These are phyloP conservation scores for Scorias spongiosa DNA, from an alignment of 2,329 filamentous ascomycete species.

Conservation along the genomic window DNA sequence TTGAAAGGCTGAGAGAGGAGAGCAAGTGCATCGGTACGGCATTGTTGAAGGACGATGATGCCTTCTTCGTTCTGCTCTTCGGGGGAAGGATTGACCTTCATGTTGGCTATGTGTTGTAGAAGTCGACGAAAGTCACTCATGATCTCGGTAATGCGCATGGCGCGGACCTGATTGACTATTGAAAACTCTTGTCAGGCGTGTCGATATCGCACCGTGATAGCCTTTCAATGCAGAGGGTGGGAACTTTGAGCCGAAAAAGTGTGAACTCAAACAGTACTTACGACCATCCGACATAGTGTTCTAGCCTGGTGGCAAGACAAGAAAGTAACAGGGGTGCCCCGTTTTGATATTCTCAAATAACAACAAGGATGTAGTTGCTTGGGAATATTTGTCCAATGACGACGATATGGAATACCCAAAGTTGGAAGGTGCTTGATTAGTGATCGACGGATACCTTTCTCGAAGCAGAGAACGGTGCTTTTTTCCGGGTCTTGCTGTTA, in stretches of 20 bases:
- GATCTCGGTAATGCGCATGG: constrained; percentile 46
- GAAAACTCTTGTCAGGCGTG: constrained; percentile 1
- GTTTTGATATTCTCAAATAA: too few species aligned
- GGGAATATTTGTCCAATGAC: too few species aligned
- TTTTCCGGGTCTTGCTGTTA: too few species aligned
- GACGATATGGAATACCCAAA: too few species aligned
- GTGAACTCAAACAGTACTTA: constrained; percentile 11
- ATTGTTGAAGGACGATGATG: constrained; percentile 42
- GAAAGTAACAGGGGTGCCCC: too few species aligned
- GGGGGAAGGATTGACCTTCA: constrained; percentile 34
- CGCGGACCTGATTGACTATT: constrained; percentile 48
- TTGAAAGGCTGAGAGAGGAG: constrained; percentile 39
- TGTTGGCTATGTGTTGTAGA: constrained; percentile 41
- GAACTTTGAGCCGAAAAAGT: background rate
- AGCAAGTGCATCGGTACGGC: constrained; percentile 37
- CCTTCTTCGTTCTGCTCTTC: constrained; percentile 45
- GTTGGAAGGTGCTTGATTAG: too few species aligned
- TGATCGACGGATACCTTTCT: too few species aligned
- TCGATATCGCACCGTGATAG: constrained; percentile 3
- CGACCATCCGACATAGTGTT: constrained; percentile 40
- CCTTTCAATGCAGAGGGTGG: background rate
- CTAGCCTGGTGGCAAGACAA: background rate
- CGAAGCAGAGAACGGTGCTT: too few species aligned
- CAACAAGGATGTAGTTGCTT: too few species aligned
- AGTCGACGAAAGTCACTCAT: constrained; percentile 49